Conservation (phyloP, 2,329 filamentous ascomycete genomes). For the Fusarium sacchari region DNA sequence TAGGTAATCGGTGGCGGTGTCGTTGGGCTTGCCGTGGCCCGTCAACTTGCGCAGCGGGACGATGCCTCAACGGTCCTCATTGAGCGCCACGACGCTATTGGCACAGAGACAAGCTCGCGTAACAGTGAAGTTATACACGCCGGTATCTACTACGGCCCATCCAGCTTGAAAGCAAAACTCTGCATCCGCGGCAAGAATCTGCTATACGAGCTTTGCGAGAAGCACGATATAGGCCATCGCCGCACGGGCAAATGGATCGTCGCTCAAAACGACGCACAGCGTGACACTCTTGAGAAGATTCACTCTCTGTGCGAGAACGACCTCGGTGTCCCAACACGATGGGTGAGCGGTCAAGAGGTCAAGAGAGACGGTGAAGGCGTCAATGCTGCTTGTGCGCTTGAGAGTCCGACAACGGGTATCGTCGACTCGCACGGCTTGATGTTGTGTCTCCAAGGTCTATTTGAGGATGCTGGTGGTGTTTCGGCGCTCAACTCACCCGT, state of each 20-base stretch:
- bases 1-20: slow-evolving; percentile 70
- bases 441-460: slow-evolving; percentile 78
- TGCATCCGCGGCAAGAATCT: slow-evolving; percentile 81
- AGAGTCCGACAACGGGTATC: slow-evolving; percentile 88
- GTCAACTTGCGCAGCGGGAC: slow-evolving; percentile 73
- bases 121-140: slow-evolving; percentile 98
- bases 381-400: slow-evolving; percentile 73
- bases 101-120: slow-evolving; percentile 87
- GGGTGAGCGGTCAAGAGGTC: slow-evolving; percentile 73
- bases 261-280: slow-evolving; percentile 80
- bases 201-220: slow-evolving; percentile 81
- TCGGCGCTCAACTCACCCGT: slow-evolving; percentile 77
- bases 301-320: slow-evolving; percentile 54
- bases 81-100: slow-evolving; percentile 79
- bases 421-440: slow-evolving; percentile 88
- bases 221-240: slow-evolving; percentile 73
- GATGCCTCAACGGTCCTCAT: slow-evolving; percentile 77
- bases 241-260: slow-evolving; percentile 95
- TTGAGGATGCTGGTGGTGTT: slow-evolving; percentile 81
- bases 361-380: slow-evolving; percentile 77
- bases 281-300: slow-evolving; percentile 66
- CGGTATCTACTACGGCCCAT: slow-evolving; percentile 86
- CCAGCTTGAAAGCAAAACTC: slow-evolving; percentile 82
- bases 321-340: slow-evolving; percentile 74
- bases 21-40: slow-evolving; percentile 83